Conservation (phyloP, 2,329 filamentous ascomycete species). For the Pezicula radicicola region DNA sequence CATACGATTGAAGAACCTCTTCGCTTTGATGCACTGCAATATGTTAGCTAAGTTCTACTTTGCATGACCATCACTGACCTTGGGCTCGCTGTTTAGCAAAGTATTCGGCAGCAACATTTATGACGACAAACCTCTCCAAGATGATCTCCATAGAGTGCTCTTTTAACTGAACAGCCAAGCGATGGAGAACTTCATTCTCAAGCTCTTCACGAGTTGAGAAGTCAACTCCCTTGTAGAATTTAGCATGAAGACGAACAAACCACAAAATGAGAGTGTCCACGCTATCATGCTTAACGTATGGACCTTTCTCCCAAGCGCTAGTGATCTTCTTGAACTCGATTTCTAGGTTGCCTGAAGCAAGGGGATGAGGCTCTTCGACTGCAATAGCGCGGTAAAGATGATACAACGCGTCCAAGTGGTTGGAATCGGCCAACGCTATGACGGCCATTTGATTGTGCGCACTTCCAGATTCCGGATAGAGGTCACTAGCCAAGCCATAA, state of each 20-base stretch:
- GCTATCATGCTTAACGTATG: slow-evolving; percentile 17
- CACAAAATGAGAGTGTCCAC: slow-evolving; percentile 66
- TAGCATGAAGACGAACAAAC: slow-evolving; percentile 84
- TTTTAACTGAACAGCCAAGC: slow-evolving; percentile 71
- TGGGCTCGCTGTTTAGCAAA: slow-evolving; percentile 61
- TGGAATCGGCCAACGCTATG: slow-evolving; percentile 72
- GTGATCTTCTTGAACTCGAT: slow-evolving; percentile 71
- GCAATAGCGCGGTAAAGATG: slow-evolving; percentile 83
- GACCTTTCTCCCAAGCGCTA: slow-evolving; percentile 49
- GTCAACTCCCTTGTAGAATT: slow-evolving; percentile 74
- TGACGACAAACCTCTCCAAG: slow-evolving; percentile 75
- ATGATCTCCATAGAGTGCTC: slow-evolving; percentile 60
- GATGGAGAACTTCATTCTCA: slow-evolving; percentile 80
- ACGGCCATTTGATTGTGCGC: slow-evolving; percentile 91
- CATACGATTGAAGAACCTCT: slow-evolving; percentile 44
- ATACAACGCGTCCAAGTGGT: slow-evolving; percentile 83
- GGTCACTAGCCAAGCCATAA: slow-evolving; percentile 76
- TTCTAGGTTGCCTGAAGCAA: slow-evolving; percentile 73
- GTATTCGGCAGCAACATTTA: slow-evolving; percentile 83
- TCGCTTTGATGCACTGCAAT: slow-evolving; percentile 29
- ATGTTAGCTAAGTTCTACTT: background rate
- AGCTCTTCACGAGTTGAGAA: slow-evolving; percentile 77
- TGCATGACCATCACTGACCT: slow-evolving; percentile 37
- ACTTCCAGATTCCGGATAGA: slow-evolving; percentile 75
- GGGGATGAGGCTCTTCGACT: slow-evolving; percentile 70